phyloP scores from a whole-genome alignment of 306 rosid genomes.

The Cicer bijugum region DNA sequence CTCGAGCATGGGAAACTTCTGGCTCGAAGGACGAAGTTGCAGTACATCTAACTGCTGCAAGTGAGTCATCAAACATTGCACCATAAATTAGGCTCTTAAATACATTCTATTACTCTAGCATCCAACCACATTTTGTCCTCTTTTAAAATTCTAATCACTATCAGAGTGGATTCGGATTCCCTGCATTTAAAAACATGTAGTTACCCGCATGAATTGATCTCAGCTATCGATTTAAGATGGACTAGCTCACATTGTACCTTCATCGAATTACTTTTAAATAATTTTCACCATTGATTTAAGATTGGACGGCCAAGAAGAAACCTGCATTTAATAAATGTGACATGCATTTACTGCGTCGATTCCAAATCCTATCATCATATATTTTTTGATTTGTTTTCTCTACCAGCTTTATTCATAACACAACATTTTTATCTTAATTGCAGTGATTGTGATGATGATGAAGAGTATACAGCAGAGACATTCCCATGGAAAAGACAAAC shows the following conservation, averaged over 20 bases:
- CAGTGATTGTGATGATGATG: slow-evolving; percentile 66
- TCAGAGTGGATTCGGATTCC: no score
- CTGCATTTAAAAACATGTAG: no score
- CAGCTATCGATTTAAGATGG: no score
- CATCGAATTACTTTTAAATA: no score
- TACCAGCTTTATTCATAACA: slow-evolving; percentile 3
- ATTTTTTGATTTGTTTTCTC: slow-evolving; percentile 1
- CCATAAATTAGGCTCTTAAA: slow-evolving; percentile 2
- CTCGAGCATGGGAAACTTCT: slow-evolving; percentile 67
- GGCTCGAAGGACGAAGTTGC: slow-evolving; percentile 72
- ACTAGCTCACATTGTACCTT: no score
- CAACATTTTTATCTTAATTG: slow-evolving; percentile 35
- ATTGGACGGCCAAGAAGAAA: no score
- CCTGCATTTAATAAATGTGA: no score
- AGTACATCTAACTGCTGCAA: slow-evolving; percentile 79
- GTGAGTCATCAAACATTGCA: slow-evolving; percentile 47
- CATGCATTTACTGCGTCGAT: no score
- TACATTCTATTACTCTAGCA: background rate
- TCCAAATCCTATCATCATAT: background rate
- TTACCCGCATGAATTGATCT: no score
- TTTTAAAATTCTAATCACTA: slow-evolving; percentile 4
- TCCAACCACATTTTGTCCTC: background rate
- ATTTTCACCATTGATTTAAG: no score
- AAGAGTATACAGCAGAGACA: slow-evolving; percentile 55
- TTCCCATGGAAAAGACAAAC: slow-evolving; percentile 77